Percentiles rank a stretch among this genome's conserved stretches.
phyloP scores from a whole-genome alignment of 495 filamentous ascomycete genomes.

The Zalerion maritima region DNA sequence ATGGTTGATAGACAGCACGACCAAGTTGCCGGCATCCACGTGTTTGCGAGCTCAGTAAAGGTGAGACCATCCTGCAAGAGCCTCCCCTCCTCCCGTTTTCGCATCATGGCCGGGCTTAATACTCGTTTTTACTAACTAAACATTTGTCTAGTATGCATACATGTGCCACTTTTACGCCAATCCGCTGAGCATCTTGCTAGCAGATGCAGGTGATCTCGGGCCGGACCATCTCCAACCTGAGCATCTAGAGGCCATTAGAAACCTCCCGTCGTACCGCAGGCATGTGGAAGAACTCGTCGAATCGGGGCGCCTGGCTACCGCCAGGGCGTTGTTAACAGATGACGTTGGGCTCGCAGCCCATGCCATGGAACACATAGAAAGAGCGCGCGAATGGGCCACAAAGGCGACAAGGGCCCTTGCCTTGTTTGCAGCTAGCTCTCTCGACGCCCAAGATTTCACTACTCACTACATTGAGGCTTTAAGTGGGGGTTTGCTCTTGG shows the following conservation, averaged over 20 bases:
- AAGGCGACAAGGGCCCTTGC: constrained; percentile 6
- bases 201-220: constrained; percentile 15
- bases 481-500: constrained; percentile 13
- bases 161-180: constrained; percentile 97
- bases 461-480: constrained; percentile 25
- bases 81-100: background rate
- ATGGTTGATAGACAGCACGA: constrained; percentile 69
- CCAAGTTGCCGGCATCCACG: constrained; percentile 73
- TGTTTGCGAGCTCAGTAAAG: constrained; percentile 67
- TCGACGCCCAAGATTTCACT: no score
- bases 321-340: constrained; percentile 24
- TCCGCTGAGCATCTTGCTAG: constrained; percentile 55
- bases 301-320: constrained; percentile 16
- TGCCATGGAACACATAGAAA: constrained; percentile 10
- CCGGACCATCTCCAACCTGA: constrained; percentile 31
- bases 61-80: constrained; percentile 25
- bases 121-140: constrained; percentile 4
- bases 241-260: constrained; percentile 63
- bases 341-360: constrained; percentile 19
- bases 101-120: background rate
- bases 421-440: no score
- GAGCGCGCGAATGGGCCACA: constrained; percentile 9
- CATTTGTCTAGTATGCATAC: constrained; percentile 57
- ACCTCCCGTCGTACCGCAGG: constrained; percentile 61
- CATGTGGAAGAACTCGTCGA: constrained; percentile 26